Evolutionary conservation across 2,329 filamentous ascomycete genomes (phyloP), one percentile per base, ranked within the genome.

Genomic region (Trichoderma oligosporum): DNA sequence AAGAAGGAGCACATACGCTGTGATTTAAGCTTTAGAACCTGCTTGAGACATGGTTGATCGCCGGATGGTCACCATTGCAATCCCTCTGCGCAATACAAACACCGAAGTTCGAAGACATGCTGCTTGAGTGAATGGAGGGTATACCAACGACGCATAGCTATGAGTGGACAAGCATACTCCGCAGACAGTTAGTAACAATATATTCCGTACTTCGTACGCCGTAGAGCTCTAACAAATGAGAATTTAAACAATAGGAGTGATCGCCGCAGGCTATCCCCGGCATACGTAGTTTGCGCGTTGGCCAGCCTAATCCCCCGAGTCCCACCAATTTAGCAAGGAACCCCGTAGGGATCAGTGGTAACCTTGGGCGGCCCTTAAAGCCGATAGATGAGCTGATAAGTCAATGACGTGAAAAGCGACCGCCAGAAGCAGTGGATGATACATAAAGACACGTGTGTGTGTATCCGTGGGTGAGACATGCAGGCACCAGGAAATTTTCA

Each of bases 361-460:
- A 39, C 11, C 25, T 9, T 25, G 16, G 20, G 33, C 22, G 29
- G 27, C 20, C 42, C 36, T 24, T 24, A 16, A 44, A 14, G 12
- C 11, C n/a, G 16, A 20, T 52, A n/a, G 35, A 41, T 16, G 8
- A 20, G 44, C 22, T 45, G 31, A 22, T 12, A 12, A 27, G 33
- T 14, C n/a, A 24, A 14, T 38, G 20, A 31, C 31, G 14, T 38
- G 31, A 16, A 11, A 4, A 27, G 11, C n/a, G 20, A 8, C 14
- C 33, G 18, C 20, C 31, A n/a, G 20, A 38, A 22, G 35, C 8
- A 14, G 14, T 16, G 11, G 14, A 27, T 14, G 35, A n/a, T 38
- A 47, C 41, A 42, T 22, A 49, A 36, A 27, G 35, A 46, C 48
- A 58, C 42, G 33, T 54, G 48, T 58, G 25, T 29, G 27, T 11